Evolutionary conservation across 2,329 filamentous ascomycete genomes (phyloP), one percentile per base, ranked within the genome.

Genomic region (Pseudogymnoascus sp.): DNA sequence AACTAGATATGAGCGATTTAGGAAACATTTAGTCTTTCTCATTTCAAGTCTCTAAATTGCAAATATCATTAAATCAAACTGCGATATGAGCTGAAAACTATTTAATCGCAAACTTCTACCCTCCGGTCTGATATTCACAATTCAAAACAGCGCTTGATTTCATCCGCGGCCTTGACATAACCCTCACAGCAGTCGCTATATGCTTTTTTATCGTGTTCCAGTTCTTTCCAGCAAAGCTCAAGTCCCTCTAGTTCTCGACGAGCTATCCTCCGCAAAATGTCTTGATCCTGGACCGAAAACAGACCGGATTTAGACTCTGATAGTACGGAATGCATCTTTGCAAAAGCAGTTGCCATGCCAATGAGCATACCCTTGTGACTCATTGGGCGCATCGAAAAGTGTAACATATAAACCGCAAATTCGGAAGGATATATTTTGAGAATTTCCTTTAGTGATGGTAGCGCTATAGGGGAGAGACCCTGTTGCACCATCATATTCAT

Each of bases 331-430:
- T 72, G 69, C 49, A 72, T 63, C 49, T 72, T 65, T 63, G 72
- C 68, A 64, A 75, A 75, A 3, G 72, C 73, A 66, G 68, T 72
- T 5, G 72, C 64, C 69, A 76, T 67, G 7, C 74, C 74, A 34
- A 75, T 64, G 3, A 76, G 65, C 28, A 71, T 61, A 49, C 69
- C 70, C 2, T 63, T 64, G 63, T 72, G 65, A 31, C 63, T 61
- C 46, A 68, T 66, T 11, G 70, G 70, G 46, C 65, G 61, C 67
- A 68, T 68, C 9, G 68, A 69, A 16, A 65, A 21, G 25, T 63
- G 66, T 49, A 67, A 68, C 70, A 66, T 71, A 23, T 64, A 21
- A 14, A 64, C 8, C n/a, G 71, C 69, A 67, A 73, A 72, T 5
- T 68, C 67, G 11, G 65, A 71, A 11, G 66, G 68, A 40, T 53